phyloP scores from a whole-genome alignment of 2,329 filamentous ascomycete genomes.

The Fusarium dlaminii region DNA sequence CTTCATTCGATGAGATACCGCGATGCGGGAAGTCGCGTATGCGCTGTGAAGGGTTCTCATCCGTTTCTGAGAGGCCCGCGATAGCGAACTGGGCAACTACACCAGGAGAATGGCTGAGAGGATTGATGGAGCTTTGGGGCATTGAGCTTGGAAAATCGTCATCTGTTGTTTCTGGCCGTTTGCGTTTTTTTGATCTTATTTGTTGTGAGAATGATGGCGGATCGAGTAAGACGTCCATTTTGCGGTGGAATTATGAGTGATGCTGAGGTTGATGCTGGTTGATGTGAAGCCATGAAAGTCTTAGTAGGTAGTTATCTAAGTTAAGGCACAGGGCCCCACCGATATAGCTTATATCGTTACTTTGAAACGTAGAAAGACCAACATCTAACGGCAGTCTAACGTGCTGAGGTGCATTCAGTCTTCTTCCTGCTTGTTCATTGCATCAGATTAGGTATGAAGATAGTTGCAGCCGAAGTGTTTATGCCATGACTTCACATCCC shows the following conservation, averaged over 20 bases:
- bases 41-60: slow-evolving; percentile 54
- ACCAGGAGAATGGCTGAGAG: slow-evolving; percentile 62
- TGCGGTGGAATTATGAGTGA: background rate
- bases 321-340: slow-evolving; percentile 22
- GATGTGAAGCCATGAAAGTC: slow-evolving; percentile 9
- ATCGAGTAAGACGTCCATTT: slow-evolving; percentile 33
- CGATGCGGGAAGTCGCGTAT: slow-evolving; percentile 63
- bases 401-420: too few relatives aligned
- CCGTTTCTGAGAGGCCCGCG: slow-evolving; percentile 61
- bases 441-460: too few relatives aligned
- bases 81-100: slow-evolving; percentile 63
- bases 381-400: too few relatives aligned
- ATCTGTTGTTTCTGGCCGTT: slow-evolving; percentile 9
- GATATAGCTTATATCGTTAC: background rate
- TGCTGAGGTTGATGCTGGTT: background rate
- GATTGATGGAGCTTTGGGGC: slow-evolving; percentile 58
- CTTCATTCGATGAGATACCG: slow-evolving; percentile 22
- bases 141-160: slow-evolving; percentile 28
- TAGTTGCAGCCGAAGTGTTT: too few relatives aligned
- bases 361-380: background rate
- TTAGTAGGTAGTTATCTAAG: background rate
- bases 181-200: slow-evolving; percentile 34
- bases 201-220: slow-evolving; percentile 34
- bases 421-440: too few relatives aligned
- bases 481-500: background rate